These are phyloP conservation scores for Peribolospora baueri DNA, from an alignment of 768 basidiomycete genomes.

Conservation along the genomic window DNA sequence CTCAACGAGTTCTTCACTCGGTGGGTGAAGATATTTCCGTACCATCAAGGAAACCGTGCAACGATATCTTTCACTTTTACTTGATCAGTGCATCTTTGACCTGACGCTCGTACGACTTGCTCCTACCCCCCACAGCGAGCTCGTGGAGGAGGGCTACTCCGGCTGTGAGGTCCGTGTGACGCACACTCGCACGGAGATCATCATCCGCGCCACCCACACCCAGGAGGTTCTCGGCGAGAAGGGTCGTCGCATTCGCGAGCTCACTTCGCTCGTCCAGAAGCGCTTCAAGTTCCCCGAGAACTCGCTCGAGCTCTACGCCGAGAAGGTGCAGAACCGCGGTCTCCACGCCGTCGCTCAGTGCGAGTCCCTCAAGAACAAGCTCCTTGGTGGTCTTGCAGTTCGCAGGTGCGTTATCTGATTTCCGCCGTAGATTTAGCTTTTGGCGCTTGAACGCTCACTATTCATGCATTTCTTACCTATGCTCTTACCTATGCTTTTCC, in stretches of 20 bases:
- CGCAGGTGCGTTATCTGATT: slow-evolving; percentile 42
- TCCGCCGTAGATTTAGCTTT: neutral
- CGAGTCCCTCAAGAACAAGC: slow-evolving; percentile 94
- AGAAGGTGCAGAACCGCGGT: slow-evolving; percentile 96
- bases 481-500: neutral
- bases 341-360: slow-evolving; percentile 96
- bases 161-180: slow-evolving; percentile 99
- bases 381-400: slow-evolving; percentile 96
- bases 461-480: neutral
- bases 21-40: neutral
- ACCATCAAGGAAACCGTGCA: neutral
- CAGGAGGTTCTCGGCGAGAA: slow-evolving; percentile 89
- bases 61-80: no score
- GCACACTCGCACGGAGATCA: slow-evolving; percentile 98
- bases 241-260: slow-evolving; percentile 94
- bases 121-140: slow-evolving; percentile 30
- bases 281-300: slow-evolving; percentile 99
- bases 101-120: slow-evolving; percentile 12
- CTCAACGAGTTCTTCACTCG: slow-evolving; percentile 92
- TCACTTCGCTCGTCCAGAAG: slow-evolving; percentile 94
- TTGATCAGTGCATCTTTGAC: neutral
- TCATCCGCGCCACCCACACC: slow-evolving; percentile 98
- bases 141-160: slow-evolving; percentile 98
- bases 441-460: neutral
- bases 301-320: slow-evolving; percentile 93